A percentile compares a stretch with the other conserved stretches of the same genome.
Conservation (phyloP, 2,329 filamentous ascomycete genomes). For the Phaeoacremonium minimum region DNA sequence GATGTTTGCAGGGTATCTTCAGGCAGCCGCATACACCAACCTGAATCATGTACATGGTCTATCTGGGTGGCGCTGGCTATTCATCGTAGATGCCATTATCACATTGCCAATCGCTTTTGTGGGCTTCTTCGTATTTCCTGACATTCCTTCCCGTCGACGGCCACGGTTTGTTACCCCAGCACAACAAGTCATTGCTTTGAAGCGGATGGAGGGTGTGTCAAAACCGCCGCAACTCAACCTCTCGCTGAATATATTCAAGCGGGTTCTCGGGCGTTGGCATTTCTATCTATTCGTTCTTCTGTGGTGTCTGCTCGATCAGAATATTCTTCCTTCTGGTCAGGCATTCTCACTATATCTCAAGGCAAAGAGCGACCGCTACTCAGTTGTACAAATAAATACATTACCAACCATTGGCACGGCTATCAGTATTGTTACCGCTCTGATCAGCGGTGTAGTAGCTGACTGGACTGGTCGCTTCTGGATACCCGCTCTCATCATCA, state of each 20-base stretch:
- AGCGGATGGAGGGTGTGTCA: constrained; percentile 16
- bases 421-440: constrained; percentile 27
- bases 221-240: neutral
- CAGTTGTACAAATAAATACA: constrained; percentile 32
- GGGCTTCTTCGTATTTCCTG: constrained; percentile 40
- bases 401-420: constrained; percentile 33
- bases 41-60: constrained; percentile 41
- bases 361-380: constrained; percentile 27
- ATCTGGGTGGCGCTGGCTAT: constrained; percentile 47
- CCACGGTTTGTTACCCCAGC: constrained; percentile 25
- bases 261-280: constrained; percentile 23
- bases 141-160: constrained; percentile 29
- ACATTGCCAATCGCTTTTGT: constrained; percentile 46
- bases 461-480: constrained; percentile 29
- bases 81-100: constrained; percentile 52
- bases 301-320: constrained; percentile 32
- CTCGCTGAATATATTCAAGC: constrained; percentile 6
- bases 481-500: constrained; percentile 22
- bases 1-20: constrained; percentile 42
- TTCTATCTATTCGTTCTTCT: constrained; percentile 20
- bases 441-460: constrained; percentile 14
- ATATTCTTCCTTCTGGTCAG: constrained; percentile 23
- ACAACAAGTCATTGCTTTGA: constrained; percentile 25
- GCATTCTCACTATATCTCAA: constrained; percentile 35
- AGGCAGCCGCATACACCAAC: constrained; percentile 39